Evolutionary conservation across 371 early-diverging fungal genomes (phyloP), one percentile per base, ranked within the genome.

Genomic region (Mortierella sp.): DNA sequence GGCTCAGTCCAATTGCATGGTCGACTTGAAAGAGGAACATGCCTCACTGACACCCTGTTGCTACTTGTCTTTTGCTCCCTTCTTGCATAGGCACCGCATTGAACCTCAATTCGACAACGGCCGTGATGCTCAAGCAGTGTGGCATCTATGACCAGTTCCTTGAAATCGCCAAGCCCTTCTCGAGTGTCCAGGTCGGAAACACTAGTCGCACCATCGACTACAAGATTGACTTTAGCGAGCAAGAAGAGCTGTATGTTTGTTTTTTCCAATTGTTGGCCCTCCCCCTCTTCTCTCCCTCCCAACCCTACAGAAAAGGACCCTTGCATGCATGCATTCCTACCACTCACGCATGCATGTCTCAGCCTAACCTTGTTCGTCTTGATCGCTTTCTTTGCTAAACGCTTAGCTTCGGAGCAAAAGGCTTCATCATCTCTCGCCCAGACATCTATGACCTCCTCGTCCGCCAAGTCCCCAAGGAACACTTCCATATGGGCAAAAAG

Each of bases 401-500:
- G 43, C 2, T 4, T 40, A 40, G 43, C 43, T 40, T 40, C 43
- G 43, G 43, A 40, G 43, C 43, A 40, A 2, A 2, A 40, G 43
- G 43, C 43, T 40, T 4, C 43, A 40, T 40, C 43, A 6, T 40
- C 6, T 40, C 43, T 40, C 43, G 43, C 43, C 43, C 43, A 40
- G 43, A 40, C 6, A 40, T 40, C 43, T 40, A 40, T 6, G 43
- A 40, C 43, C 43, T 40, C 6, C 43, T 40, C 43, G 43, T 40
- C 6, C 2, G 43, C 43, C 43, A 40, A 40, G 43, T 40, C 4
- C 80, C 80, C 26, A 31, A 40, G n/a, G 59, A 80, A 31, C 71
- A 67, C 46, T 34, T 80, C 26, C 50, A 26, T 24, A 37, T 72
- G 67, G 53, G 61, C 54, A 75, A 75, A 31, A 75, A 64, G 44